Conservation (phyloP, 371 early-diverging fungal species). For the Smittium mucronatum region DNA sequence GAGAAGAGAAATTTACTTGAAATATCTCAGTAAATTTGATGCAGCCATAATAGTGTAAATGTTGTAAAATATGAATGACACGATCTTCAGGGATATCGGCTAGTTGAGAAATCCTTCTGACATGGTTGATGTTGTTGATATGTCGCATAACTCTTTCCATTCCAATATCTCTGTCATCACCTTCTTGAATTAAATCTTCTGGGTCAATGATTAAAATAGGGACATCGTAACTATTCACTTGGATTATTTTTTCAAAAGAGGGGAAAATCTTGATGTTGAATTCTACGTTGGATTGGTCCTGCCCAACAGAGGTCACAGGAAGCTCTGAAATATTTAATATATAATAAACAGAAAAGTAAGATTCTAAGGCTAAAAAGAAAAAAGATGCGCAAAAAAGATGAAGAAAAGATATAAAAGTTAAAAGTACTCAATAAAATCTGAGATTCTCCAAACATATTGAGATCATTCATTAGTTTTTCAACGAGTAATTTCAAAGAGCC, state of each 20-base stretch:
- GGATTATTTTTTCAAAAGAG: slow-evolving; percentile 17
- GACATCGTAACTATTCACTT: slow-evolving; percentile 23
- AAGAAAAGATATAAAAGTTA: slow-evolving; percentile 20
- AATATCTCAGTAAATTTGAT: slow-evolving; percentile 28
- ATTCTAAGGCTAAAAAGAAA: too few species aligned
- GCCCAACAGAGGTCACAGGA: neutral
- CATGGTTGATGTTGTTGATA: slow-evolving; percentile 29
- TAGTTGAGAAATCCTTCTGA: slow-evolving; percentile 21
- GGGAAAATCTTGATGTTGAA: slow-evolving; percentile 32
- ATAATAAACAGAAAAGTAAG: too few species aligned
- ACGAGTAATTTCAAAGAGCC: slow-evolving; percentile 19
- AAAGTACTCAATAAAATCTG: slow-evolving; percentile 23
- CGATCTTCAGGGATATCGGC: slow-evolving; percentile 19
- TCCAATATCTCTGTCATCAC: slow-evolving; percentile 23
- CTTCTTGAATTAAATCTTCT: slow-evolving; percentile 15
- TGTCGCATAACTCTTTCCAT: slow-evolving; percentile 20
- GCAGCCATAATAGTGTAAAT: slow-evolving; percentile 30
- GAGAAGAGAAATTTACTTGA: slow-evolving; percentile 5
- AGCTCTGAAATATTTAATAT: too few species aligned
- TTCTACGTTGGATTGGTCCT: slow-evolving; percentile 20
- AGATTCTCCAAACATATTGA: slow-evolving; percentile 29
- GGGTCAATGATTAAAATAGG: slow-evolving; percentile 22
- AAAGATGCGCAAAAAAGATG: too few species aligned
- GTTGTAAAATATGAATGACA: slow-evolving; percentile 23
- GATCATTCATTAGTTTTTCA: slow-evolving; percentile 28